Base-by-base conservation (phyloP, 2,329 filamentous ascomycete genomes). In the Epichloe coenophiala region DNA sequence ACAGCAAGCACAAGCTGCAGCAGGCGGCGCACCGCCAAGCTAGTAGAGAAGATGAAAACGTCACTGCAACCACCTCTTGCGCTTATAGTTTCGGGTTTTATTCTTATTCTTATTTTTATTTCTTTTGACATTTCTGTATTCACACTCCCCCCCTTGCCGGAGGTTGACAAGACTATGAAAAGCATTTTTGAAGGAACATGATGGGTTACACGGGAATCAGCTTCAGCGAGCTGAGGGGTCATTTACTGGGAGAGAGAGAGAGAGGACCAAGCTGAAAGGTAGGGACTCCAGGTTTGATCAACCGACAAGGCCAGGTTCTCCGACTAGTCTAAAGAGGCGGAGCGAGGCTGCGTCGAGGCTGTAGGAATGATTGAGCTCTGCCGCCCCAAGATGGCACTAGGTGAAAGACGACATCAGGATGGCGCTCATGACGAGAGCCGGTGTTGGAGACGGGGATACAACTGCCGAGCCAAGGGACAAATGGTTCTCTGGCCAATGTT, bases 1-100 rank as follows among this genome's bases (percentile, higher is more conserved):
- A 47, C 62, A 64, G 53, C 60, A 64, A 49, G 58, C 38, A 38
- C 53, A 48, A 23, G 45, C 23, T 15, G 37, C 45, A 21, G 19
- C 48, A 17, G 17, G 31, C n/a, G 31, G 45, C 4, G 51, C 41
- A 5, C 50, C 48, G 19, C 31, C 50, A 36, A 56, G 54, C 50
- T 58, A 53, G 51, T 51, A 8, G 31, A 39, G 27, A 47, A 35
- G 17, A n/a, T 33, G 47, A 43, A 38, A 35, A 51, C 23, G 19
- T 31, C 17, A 17, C 21, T 39, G 36, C 33, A 37, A 33, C 17
- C 19, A 19, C 11, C 7, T 11, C 27, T 31, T 31, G 38, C 12
- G 35, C 23, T 17, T 31, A 31, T 9, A 31, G 27, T 45, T 46
- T 15, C 12, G 6, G 23, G 23, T 27, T 27, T 27, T 27, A 27